phyloP scores from a whole-genome alignment of 768 basidiomycete genomes.

The Mrakia frigida region DNA sequence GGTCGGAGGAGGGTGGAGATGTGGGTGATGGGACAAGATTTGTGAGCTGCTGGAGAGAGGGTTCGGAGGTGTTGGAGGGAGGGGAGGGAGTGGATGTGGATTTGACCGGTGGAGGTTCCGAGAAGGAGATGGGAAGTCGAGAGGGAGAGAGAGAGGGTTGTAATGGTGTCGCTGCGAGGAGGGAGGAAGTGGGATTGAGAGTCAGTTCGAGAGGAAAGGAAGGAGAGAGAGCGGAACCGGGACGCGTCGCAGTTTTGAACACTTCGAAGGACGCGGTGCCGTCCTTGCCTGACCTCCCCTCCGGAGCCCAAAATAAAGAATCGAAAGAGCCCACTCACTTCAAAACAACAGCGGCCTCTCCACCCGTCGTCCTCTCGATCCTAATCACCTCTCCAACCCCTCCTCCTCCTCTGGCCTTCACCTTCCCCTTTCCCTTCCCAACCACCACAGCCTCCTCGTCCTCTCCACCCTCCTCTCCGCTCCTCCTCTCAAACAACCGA shows the following conservation, averaged over 20 bases:
- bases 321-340: background rate
- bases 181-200: background rate
- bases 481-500: slow-evolving; percentile 25
- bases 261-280: no score
- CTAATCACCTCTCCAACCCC: slow-evolving; percentile 23
- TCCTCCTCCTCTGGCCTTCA: slow-evolving; percentile 22
- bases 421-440: slow-evolving; percentile 25
- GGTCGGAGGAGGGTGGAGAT: slow-evolving; percentile 78
- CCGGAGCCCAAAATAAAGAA: background rate
- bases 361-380: slow-evolving; percentile 19
- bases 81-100: slow-evolving; percentile 78
- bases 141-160: slow-evolving; percentile 67
- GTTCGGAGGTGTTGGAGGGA: slow-evolving; percentile 85
- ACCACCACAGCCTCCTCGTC: slow-evolving; percentile 12
- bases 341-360: slow-evolving; percentile 6
- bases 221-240: background rate
- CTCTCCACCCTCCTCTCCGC: slow-evolving; percentile 19
- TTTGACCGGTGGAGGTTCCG: slow-evolving; percentile 66
- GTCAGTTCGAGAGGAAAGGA: background rate
- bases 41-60: slow-evolving; percentile 55
- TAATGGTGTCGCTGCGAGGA: slow-evolving; percentile 60
- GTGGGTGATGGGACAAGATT: slow-evolving; percentile 61
- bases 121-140: slow-evolving; percentile 73
- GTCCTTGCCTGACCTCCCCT: background rate
- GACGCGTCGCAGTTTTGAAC: background rate